Conservation (phyloP, 2,329 filamentous ascomycete genomes). For the Helotiales sp. region DNA sequence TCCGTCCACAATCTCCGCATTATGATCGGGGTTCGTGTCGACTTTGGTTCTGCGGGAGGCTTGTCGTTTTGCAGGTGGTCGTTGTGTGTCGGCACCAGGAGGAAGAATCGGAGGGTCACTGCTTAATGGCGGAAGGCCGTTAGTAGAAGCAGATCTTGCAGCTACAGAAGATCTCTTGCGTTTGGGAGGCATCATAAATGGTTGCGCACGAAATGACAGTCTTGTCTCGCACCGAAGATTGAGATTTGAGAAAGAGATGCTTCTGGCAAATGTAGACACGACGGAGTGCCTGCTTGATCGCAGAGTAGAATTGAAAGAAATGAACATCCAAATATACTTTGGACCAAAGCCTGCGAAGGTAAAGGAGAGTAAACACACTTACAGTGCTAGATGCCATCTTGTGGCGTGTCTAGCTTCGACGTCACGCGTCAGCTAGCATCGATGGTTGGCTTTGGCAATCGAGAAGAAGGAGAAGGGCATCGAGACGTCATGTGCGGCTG, state of each 20-base stretch:
- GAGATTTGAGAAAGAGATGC: not conserved
- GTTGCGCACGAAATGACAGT: not conserved
- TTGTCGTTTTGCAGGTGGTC: slow-evolving; percentile 22
- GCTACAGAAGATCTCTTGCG: slow-evolving; percentile 31
- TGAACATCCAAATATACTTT: slow-evolving; percentile 11
- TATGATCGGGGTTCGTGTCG: slow-evolving; percentile 34
- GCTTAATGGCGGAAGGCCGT: not conserved
- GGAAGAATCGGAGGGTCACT: slow-evolving; percentile 18
- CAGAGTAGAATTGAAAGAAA: slow-evolving; percentile 10
- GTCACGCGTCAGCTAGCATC: slow-evolving; percentile 10
- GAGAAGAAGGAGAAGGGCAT: not conserved
- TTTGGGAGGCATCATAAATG: slow-evolving; percentile 30
- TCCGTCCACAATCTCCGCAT: slow-evolving; percentile 33
- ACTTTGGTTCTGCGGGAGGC: slow-evolving; percentile 24
- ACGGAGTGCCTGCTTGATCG: slow-evolving; percentile 10
- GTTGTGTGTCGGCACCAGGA: slow-evolving; percentile 5
- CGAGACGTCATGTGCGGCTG: slow-evolving; percentile 6
- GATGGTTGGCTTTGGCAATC: not conserved
- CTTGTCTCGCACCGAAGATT: not conserved
- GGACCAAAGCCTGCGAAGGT: not conserved
- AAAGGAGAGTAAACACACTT: slow-evolving; percentile 1
- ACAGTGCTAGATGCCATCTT: not conserved
- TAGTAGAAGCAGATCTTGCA: not conserved
- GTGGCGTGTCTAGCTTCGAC: slow-evolving; percentile 9
- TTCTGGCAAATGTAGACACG: not conserved